Evolutionary conservation across 225 moss, liverwort and hornwort species (phyloP).

Genomic region (Bryum argenteum): DNA sequence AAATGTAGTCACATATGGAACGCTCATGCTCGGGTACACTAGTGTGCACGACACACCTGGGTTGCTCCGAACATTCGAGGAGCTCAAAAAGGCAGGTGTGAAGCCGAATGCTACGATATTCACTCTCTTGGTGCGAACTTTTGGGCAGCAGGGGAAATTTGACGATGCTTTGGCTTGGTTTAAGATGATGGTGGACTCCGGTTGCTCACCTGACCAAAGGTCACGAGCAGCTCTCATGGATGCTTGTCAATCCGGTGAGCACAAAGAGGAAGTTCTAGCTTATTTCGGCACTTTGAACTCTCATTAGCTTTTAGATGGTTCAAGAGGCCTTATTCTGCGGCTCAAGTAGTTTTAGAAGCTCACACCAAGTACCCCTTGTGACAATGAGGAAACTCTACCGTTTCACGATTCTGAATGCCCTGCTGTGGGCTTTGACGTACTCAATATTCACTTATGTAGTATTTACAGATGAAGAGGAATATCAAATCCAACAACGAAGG

Average conservation of each 20-base stretch:
- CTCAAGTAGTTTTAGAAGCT: constrained; percentile 10
- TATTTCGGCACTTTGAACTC: constrained; percentile 41
- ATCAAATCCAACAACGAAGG: neutral
- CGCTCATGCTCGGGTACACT: constrained; percentile 80
- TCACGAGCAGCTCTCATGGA: constrained; percentile 66
- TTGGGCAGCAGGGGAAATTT: constrained; percentile 66
- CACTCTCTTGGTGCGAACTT: constrained; percentile 74
- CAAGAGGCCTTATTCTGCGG: constrained; percentile 14
- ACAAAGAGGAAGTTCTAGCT: constrained; percentile 60
- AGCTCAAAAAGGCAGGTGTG: constrained; percentile 59
- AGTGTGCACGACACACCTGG: constrained; percentile 47
- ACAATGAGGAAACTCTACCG: neutral
- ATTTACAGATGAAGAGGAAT: neutral
- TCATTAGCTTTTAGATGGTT: neutral
- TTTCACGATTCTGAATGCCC: neutral
- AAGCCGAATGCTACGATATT: constrained; percentile 75
- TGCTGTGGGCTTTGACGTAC: neutral
- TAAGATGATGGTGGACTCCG: constrained; percentile 64
- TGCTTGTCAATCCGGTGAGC: constrained; percentile 66
- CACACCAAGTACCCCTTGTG: constrained; percentile 8
- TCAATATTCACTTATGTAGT: neutral
- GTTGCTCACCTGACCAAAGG: constrained; percentile 64
- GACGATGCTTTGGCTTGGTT: constrained; percentile 73
- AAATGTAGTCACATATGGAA: constrained; percentile 69
- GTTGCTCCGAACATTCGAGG: constrained; percentile 64